phyloP scores from a whole-genome alignment of 176 grass and related monocot genomes.

The Eleusine indica region DNA sequence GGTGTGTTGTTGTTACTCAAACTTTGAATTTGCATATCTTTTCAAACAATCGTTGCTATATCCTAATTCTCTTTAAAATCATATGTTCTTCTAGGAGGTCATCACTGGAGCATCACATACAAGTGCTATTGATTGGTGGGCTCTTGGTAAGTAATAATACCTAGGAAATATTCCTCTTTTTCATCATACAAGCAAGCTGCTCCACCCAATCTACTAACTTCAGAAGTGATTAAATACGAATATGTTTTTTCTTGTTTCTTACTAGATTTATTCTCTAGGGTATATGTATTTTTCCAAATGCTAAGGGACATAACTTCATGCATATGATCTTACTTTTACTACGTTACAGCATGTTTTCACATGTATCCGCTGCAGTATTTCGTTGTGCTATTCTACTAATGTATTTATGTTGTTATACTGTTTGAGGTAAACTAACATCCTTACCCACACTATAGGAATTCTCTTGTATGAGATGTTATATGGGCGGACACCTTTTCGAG shows the following conservation, averaged over 20 bases:
- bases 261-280: background rate
- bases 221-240: background rate
- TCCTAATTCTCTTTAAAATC: constrained; percentile 1
- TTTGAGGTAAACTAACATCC: constrained; percentile 30
- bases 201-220: background rate
- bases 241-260: background rate
- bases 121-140: constrained; percentile 98
- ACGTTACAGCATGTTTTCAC: background rate
- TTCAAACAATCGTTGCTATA: constrained; percentile 6
- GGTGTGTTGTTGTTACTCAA: background rate
- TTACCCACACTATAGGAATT: constrained; percentile 69
- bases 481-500: constrained; percentile 96
- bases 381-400: constrained; percentile 6
- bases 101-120: constrained; percentile 84
- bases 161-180: background rate
- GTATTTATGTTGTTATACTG: background rate
- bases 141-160: constrained; percentile 72
- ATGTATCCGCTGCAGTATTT: background rate
- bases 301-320: background rate
- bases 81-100: constrained; percentile 70
- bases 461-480: constrained; percentile 98
- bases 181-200: background rate
- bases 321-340: background rate
- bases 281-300: background rate
- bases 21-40: background rate